Evolutionary conservation across 495 filamentous ascomycete species (phyloP).

Genomic region (Talaromyces proteolyticus): DNA sequence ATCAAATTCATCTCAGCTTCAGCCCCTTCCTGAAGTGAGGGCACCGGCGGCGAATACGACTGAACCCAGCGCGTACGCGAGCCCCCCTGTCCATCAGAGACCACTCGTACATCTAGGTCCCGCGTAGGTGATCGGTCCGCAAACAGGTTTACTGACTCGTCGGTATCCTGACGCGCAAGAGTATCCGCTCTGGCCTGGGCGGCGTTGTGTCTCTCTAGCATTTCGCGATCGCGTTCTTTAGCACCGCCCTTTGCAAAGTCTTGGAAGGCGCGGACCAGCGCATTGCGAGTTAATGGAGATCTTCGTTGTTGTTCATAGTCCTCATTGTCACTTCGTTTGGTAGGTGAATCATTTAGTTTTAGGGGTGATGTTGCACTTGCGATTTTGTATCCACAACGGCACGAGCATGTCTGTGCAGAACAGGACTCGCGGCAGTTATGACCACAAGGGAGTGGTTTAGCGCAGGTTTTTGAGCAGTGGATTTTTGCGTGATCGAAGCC

Average conservation of each 20-base stretch:
- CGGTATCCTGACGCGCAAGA: constrained; percentile 3
- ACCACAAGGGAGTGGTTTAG: constrained; percentile 19
- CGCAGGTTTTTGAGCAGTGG: constrained; percentile 22
- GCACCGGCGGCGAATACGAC: not conserved
- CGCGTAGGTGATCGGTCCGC: not conserved
- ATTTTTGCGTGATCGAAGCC: constrained; percentile 16
- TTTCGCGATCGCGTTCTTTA: constrained; percentile 17
- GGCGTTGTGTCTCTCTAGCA: constrained; percentile 3
- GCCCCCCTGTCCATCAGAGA: not conserved
- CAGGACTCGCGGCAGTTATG: constrained; percentile 21
- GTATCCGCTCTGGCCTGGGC: constrained; percentile 1
- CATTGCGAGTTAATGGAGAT: not conserved
- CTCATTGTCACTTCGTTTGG: not conserved
- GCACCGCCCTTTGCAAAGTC: constrained; percentile 19
- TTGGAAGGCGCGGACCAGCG: constrained; percentile 10
- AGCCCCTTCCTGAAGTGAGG: not conserved
- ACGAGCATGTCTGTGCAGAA: constrained; percentile 6
- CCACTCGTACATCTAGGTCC: not conserved
- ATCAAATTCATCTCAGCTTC: not conserved
- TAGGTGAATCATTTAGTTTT: not conserved
- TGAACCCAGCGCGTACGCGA: not conserved
- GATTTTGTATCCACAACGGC: constrained; percentile 1
- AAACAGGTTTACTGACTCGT: constrained; percentile 3
- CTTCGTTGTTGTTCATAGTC: not conserved
- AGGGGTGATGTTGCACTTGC: not conserved